Percentiles rank a stretch among this genome's conserved stretches.
phyloP scores from a whole-genome alignment of 305 asterid genomes.

The Withania somnifera region DNA sequence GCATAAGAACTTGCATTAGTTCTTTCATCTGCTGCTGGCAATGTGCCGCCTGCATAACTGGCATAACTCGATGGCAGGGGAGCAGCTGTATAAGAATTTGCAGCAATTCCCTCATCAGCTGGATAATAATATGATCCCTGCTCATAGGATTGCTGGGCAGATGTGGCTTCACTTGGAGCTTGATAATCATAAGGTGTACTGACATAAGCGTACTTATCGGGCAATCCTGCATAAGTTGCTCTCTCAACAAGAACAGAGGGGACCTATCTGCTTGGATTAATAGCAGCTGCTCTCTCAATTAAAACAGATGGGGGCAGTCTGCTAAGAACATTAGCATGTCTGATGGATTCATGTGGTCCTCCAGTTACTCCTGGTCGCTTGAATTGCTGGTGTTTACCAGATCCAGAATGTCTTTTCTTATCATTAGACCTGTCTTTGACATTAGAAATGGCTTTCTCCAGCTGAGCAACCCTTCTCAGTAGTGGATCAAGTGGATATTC shows the following conservation, averaged over 20 bases:
- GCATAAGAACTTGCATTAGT: not conserved
- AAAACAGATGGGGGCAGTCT: not conserved
- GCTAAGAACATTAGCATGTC: not conserved
- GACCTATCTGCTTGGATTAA: not conserved
- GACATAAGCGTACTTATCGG: not conserved
- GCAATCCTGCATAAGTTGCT: not conserved
- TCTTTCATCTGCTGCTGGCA: conserved; percentile 2
- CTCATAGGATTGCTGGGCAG: conserved; percentile 5
- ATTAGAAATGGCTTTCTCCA: conserved; percentile 8
- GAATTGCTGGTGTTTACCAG: not conserved
- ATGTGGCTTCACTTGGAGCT: not conserved
- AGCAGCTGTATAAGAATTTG: conserved; percentile 5
- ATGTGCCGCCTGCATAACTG: not conserved
- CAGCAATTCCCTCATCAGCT: not conserved
- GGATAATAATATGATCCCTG: conserved; percentile 4
- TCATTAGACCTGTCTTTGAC: not conserved
- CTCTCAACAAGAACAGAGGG: conserved; percentile 2
- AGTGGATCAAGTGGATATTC: conserved; percentile 17
- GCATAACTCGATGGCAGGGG: conserved; percentile 1
- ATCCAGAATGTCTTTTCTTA: conserved; percentile 3
- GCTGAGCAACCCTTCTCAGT: conserved; percentile 12
- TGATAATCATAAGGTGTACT: conserved; percentile 3
- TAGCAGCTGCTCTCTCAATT: not conserved
- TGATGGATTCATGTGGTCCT: not conserved
- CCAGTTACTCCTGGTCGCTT: conserved; percentile 7